Conservation (phyloP, 2,329 filamentous ascomycete genomes). For the Ascochyta pisi region DNA sequence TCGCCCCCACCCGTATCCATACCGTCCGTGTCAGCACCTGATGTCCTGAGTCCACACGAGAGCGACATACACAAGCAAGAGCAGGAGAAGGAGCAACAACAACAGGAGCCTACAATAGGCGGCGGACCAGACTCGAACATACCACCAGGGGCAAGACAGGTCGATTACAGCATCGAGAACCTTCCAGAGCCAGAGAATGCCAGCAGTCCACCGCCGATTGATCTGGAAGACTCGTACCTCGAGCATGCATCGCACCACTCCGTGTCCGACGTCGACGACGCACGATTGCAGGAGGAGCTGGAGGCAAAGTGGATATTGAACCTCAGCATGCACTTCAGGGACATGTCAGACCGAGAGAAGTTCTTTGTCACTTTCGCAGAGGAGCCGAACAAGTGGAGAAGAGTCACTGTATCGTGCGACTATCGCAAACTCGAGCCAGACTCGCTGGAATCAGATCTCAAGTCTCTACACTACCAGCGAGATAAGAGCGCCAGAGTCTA, state of each 20-base stretch:
- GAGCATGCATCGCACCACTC: conserved; percentile 44
- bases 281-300: conserved; percentile 77
- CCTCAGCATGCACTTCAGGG: conserved; percentile 96
- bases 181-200: conserved; percentile 16
- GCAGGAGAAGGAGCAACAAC: conserved; percentile 24
- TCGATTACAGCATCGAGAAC: conserved; percentile 41
- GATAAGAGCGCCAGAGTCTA: conserved; percentile 95
- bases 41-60: conserved; percentile 43
- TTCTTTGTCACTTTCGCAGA: conserved; percentile 97
- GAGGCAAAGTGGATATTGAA: conserved; percentile 95
- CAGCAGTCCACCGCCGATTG: conserved; percentile 34
- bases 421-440: conserved; percentile 81
- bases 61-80: conserved; percentile 33
- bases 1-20: conserved; percentile 49
- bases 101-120: conserved; percentile 37
- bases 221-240: conserved; percentile 36
- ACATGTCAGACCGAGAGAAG: conserved; percentile 91
- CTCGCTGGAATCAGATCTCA: conserved; percentile 85
- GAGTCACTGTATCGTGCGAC: conserved; percentile 92
- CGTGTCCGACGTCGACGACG: conserved; percentile 58
- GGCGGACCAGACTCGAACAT: conserved; percentile 41
- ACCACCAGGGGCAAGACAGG: conserved; percentile 43
- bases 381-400: conserved; percentile 77
- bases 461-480: conserved; percentile 78
- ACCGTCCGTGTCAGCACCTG: conserved; percentile 50